Base-by-base conservation (phyloP, 768 basidiomycete genomes). In the Lactarius sp. region DNA sequence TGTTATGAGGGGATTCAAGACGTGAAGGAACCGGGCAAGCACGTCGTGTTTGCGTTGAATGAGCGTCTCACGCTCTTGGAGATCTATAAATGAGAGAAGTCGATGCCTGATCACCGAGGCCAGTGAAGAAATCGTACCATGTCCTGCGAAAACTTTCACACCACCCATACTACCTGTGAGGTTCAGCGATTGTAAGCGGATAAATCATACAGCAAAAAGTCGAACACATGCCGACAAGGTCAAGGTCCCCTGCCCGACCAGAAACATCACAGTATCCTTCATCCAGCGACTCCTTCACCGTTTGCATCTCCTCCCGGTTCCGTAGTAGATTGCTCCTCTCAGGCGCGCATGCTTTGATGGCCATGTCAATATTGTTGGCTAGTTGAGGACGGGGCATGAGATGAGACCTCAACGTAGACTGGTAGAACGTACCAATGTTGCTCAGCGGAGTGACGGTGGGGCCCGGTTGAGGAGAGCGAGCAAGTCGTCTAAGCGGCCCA, bases 211-310 rank as follows among this genome's bases (percentile, higher is more conserved):
- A 36, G 59, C 22, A 27, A 27, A 22, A 33, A 33, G 51, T 16
- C 12, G 12, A 39, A 47, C 69, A 62, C 81, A 52, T 65, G 85
- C 89, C 90, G 18, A 86, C 77, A 49, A 81, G 73, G 37, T 76
- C 79, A 58, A 92, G 73, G 70, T 90, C 82, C 82, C 8, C 81
- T 18, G 78, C 77, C 50, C 80, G 77, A 1, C 87, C 90, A 55
- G 85, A 86, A 13, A 86, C 74, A 72, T 94, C 92, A 66, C 92
- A 93, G 70, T 93, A 94, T 3, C 88, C 87, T 65, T 91, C 88
- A 65, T 90, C 79, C n/a, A 88, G 70, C 8, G 85, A 84, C 70
- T 92, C 90, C 67, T 83, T 87, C 37, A 94, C 82, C 53, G 79
- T 77, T 62, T 83, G 82, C 86, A 92, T 87, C 47, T 83, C 78